These are phyloP conservation scores for Hypoxylon crocopeplum DNA, from an alignment of 495 filamentous ascomycete genomes.

Conservation along the genomic window DNA sequence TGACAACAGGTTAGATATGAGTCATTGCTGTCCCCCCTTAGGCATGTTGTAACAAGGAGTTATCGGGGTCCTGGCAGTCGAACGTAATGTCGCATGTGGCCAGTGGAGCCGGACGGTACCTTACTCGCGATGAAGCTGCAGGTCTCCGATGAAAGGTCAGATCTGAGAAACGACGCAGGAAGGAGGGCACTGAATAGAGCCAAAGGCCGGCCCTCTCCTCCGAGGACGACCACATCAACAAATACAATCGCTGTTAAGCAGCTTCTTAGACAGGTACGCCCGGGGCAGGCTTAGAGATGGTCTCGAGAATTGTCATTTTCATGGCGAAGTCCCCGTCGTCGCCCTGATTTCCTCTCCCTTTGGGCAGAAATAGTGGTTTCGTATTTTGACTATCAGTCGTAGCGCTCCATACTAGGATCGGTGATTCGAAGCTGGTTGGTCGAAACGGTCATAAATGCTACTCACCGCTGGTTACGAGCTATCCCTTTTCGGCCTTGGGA, in stretches of 20 bases:
- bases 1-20: conserved; percentile 30
- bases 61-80: conserved; percentile 37
- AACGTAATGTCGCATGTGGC: conserved; percentile 38
- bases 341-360: conserved; percentile 37
- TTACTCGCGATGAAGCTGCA: conserved; percentile 36
- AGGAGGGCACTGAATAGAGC: conserved; percentile 23
- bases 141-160: conserved; percentile 37
- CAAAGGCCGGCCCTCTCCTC: conserved; percentile 8
- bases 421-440: conserved; percentile 29
- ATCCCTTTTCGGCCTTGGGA: conserved; percentile 30
- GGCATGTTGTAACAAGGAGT: conserved; percentile 22
- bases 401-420: conserved; percentile 29
- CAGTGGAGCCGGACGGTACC: conserved; percentile 34
- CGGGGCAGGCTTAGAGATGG: conserved; percentile 24
- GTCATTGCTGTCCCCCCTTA: conserved; percentile 23
- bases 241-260: conserved; percentile 13
- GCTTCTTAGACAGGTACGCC: conserved; percentile 24
- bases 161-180: conserved; percentile 34
- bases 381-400: conserved; percentile 39
- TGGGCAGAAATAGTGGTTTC: conserved; percentile 38
- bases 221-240: conserved; percentile 26
- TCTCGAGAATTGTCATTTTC: conserved; percentile 27
- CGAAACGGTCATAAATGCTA: conserved; percentile 13
- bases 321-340: conserved; percentile 27
- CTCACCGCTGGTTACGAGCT: conserved; percentile 39